phyloP scores from a whole-genome alignment of 306 rosid species.

The Casuarina glauca region DNA sequence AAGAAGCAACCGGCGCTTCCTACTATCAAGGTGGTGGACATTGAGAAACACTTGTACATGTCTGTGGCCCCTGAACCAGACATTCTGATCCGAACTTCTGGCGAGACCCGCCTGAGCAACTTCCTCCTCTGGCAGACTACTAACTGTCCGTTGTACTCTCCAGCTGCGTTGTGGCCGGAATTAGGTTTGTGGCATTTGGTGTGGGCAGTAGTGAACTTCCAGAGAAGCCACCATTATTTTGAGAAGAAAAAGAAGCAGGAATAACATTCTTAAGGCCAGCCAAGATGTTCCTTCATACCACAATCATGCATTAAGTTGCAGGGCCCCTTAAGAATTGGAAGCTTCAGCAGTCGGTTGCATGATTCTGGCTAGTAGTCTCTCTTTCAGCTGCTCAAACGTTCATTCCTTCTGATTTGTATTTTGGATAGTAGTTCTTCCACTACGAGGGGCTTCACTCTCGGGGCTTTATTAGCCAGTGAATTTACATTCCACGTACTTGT shows the following conservation, averaged over 20 bases:
- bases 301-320: no score
- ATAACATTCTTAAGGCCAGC: conserved; percentile 2
- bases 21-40: conserved; percentile 48
- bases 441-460: no score
- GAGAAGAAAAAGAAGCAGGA: conserved; percentile 58
- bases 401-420: no score
- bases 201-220: conserved; percentile 65
- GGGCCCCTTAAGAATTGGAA: not conserved
- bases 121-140: conserved; percentile 83
- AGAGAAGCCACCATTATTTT: conserved; percentile 51
- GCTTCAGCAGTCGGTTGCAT: not conserved
- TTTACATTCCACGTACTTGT: not conserved
- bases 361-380: not conserved
- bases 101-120: conserved; percentile 70
- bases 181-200: conserved; percentile 66
- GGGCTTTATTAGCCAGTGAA: no score
- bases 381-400: no score
- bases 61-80: conserved; percentile 79
- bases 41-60: conserved; percentile 73
- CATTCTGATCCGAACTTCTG: conserved; percentile 62
- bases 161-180: conserved; percentile 79
- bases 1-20: conserved; percentile 31
- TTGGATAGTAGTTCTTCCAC: no score
- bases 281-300: not conserved
- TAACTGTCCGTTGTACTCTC: conserved; percentile 61